Evolutionary conservation across 1,139 yeast species (phyloP).

Genomic region (Pichia inconspicua): DNA sequence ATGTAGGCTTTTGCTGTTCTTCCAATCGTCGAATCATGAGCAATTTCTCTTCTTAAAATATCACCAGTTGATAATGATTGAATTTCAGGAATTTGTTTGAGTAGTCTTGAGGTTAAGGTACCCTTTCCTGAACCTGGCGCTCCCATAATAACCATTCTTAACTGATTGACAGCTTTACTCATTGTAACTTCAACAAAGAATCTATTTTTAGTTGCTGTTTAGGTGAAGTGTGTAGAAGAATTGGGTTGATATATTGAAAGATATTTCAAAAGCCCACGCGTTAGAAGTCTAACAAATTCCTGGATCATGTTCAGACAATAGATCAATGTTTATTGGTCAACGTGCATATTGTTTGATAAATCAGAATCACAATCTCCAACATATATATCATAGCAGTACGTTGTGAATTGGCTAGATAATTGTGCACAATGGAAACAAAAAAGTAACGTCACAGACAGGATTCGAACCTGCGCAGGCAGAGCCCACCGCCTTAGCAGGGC

Average conservation of each 20-base stretch:
- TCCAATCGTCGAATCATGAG: slow-evolving; percentile 50
- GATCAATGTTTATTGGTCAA: too few relatives aligned
- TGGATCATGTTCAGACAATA: too few relatives aligned
- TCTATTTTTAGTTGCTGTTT: too few relatives aligned
- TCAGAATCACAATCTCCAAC: too few relatives aligned
- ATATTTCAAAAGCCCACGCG: too few relatives aligned
- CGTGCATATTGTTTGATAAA: too few relatives aligned
- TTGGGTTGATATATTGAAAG: too few relatives aligned
- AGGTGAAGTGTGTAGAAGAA: too few relatives aligned
- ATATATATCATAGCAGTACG: too few relatives aligned
- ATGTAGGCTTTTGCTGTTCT: slow-evolving; percentile 49
- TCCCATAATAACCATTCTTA: slow-evolving; percentile 68
- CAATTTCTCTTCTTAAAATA: slow-evolving; percentile 61
- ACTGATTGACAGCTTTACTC: slow-evolving; percentile 2
- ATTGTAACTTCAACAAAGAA: too few relatives aligned
- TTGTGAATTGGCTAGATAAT: too few relatives aligned
- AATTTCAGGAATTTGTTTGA: slow-evolving; percentile 42
- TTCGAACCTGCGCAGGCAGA: slow-evolving; percentile 86
- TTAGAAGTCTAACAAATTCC: too few relatives aligned
- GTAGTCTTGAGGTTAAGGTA: slow-evolving; percentile 65
- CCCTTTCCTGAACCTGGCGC: slow-evolving; percentile 97
- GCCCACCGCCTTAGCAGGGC: slow-evolving; percentile 76
- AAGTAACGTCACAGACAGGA: slow-evolving; percentile 68
- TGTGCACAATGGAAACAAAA: neutral
- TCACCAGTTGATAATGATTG: slow-evolving; percentile 77